phyloP scores from a whole-genome alignment of 2,329 filamentous ascomycete genomes.

The Penicillium sp. region DNA sequence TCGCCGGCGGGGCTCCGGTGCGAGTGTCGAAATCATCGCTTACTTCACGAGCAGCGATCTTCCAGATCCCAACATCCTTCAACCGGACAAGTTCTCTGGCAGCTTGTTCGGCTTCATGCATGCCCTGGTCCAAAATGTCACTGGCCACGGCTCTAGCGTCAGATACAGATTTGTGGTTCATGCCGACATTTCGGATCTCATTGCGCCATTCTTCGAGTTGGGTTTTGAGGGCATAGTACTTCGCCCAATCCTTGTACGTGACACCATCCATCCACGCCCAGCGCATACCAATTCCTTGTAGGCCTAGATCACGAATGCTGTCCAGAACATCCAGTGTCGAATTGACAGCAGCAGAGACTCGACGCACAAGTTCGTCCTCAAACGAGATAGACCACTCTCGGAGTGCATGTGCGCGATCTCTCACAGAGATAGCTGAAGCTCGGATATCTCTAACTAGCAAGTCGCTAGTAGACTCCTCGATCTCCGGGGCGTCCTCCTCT shows the following conservation, averaged over 20 bases:
- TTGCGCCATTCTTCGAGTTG: conserved; percentile 81
- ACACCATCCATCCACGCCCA: conserved; percentile 97
- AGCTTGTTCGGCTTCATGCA: conserved; percentile 73
- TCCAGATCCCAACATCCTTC: conserved; percentile 82
- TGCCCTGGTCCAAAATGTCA: conserved; percentile 72
- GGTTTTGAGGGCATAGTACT: conserved; percentile 83
- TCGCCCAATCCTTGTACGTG: conserved; percentile 95
- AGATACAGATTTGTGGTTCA: conserved; percentile 68
- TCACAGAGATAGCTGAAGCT: conserved; percentile 68
- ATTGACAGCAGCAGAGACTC: conserved; percentile 70
- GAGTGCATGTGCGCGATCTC: conserved; percentile 72
- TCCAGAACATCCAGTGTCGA: conserved; percentile 80
- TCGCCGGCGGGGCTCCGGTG: conserved; percentile 37
- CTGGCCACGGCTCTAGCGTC: conserved; percentile 66
- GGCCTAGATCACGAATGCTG: conserved; percentile 74
- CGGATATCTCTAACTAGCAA: conserved; percentile 59
- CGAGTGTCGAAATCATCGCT: conserved; percentile 76
- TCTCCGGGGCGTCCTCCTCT: conserved; percentile 54
- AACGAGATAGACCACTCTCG: conserved; percentile 73
- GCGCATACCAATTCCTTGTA: conserved; percentile 86
- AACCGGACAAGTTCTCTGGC: conserved; percentile 76
- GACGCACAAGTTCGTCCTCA: conserved; percentile 64
- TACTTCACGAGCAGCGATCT: conserved; percentile 70
- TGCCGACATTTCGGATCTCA: conserved; percentile 74
- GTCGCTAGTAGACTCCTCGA: conserved; percentile 53